phyloP scores from a whole-genome alignment of 495 filamentous ascomycete genomes.

The Neurospora tetrasperma region DNA sequence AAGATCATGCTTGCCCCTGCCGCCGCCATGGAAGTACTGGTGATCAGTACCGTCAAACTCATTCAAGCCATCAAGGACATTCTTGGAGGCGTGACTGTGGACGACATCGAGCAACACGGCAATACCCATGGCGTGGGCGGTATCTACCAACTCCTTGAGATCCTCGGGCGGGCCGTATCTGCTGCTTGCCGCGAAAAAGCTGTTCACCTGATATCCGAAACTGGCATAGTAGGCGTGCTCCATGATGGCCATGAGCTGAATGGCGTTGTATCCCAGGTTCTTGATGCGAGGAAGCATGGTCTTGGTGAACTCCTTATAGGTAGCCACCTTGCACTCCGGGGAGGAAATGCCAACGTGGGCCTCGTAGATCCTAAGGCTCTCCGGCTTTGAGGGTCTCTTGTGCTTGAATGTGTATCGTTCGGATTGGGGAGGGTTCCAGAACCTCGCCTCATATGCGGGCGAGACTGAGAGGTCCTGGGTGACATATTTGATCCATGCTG shows the following conservation, averaged over 20 bases:
- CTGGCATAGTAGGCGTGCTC: constrained; percentile 99
- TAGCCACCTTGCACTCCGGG: constrained; percentile 75
- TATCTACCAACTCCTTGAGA: constrained; percentile 92
- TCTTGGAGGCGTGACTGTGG: constrained; percentile 96
- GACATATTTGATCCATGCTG: constrained; percentile 94
- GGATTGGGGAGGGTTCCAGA: constrained; percentile 83
- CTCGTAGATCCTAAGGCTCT: constrained; percentile 85
- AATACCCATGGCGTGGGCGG: constrained; percentile 82
- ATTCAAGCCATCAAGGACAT: constrained; percentile 87
- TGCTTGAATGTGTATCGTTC: constrained; percentile 78
- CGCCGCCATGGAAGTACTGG: constrained; percentile 86
- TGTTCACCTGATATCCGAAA: constrained; percentile 97
- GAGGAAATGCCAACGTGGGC: constrained; percentile 97
- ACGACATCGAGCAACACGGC: constrained; percentile 93
- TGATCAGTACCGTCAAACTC: constrained; percentile 91
- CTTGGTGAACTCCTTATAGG: constrained; percentile 94
- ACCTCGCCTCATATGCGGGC: constrained; percentile 84
- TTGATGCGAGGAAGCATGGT: constrained; percentile 88
- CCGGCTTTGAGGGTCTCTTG: constrained; percentile 69
- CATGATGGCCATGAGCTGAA: constrained; percentile 98
- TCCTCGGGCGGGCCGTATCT: constrained; percentile 92
- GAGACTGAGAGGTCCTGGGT: constrained; percentile 85
- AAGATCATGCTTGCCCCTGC: constrained; percentile 73
- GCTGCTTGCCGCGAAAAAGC: constrained; percentile 96
- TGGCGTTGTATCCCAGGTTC: constrained; percentile 87